These are phyloP conservation scores for Trypanosoma melophagium DNA, from an alignment of 208 protist genomes.

Conservation along the genomic window DNA sequence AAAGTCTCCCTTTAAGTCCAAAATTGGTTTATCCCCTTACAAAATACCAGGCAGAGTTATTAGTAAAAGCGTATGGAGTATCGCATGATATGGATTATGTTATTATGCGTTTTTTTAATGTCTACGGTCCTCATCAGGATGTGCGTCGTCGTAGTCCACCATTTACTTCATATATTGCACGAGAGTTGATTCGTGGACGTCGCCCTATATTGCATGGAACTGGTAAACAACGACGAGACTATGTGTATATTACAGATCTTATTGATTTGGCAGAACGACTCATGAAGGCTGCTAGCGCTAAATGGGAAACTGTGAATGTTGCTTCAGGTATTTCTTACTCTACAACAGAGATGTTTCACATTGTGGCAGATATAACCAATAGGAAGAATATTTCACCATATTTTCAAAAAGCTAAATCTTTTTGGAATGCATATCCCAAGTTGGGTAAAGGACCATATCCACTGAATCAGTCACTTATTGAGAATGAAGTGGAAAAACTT, in stretches of 20 bases:
- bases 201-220: neutral
- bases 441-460: neutral
- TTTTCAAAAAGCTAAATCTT: neutral
- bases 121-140: conserved; percentile 11
- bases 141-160: conserved; percentile 1
- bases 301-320: conserved; percentile 7
- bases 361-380: neutral
- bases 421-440: conserved; percentile 9
- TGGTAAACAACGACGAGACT: neutral
- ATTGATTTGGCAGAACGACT: conserved; percentile 4
- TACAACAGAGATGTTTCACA: conserved; percentile 6
- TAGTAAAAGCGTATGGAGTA: neutral
- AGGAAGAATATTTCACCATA: neutral
- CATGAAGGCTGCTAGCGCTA: neutral
- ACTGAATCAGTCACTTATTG: neutral
- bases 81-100: neutral
- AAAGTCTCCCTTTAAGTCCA: neutral
- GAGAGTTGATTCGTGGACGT: conserved; percentile 3
- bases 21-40: conserved; percentile 5
- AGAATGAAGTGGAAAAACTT: conserved; percentile 3
- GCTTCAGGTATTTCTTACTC: neutral
- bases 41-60: conserved; percentile 11
- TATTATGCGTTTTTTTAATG: conserved; percentile 16
- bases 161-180: conserved; percentile 8
- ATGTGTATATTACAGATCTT: conserved; percentile 9